These are phyloP conservation scores for Erysimum cheiri DNA, from an alignment of 441 rosid genomes.

Conservation along the genomic window DNA sequence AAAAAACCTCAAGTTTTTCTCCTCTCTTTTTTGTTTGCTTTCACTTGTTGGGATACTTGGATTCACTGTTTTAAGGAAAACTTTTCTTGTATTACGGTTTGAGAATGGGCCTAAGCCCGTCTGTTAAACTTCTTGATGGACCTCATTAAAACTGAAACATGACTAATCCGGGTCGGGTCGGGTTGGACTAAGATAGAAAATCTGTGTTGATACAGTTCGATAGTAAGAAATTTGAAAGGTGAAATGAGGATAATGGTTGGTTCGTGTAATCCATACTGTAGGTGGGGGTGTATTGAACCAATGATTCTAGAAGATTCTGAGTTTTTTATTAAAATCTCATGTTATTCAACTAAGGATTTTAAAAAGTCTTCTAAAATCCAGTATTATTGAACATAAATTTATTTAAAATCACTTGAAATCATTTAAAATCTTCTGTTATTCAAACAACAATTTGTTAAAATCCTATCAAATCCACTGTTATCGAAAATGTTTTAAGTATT, in stretches of 20 bases:
- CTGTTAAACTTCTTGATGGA: neutral
- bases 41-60: neutral
- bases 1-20: neutral
- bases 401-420: too few relatives aligned
- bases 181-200: neutral
- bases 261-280: too few relatives aligned
- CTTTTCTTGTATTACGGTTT: neutral
- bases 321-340: too few relatives aligned
- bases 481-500: too few relatives aligned
- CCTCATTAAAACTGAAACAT: neutral
- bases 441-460: too few relatives aligned
- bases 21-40: neutral
- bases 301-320: too few relatives aligned
- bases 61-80: slow-evolving; percentile 17
- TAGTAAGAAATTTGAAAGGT: neutral
- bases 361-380: too few relatives aligned
- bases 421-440: too few relatives aligned
- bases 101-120: neutral
- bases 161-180: neutral
- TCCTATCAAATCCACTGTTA: too few relatives aligned
- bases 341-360: too few relatives aligned
- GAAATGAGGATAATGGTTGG: neutral
- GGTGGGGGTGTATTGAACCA: too few relatives aligned
- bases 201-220: neutral
- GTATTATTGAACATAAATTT: too few relatives aligned